A percentile compares a stretch with the other conserved stretches of the same genome.
Evolutionary conservation across 108 stramenopile species (phyloP).

Genomic region (Epithemia pelagica): DNA sequence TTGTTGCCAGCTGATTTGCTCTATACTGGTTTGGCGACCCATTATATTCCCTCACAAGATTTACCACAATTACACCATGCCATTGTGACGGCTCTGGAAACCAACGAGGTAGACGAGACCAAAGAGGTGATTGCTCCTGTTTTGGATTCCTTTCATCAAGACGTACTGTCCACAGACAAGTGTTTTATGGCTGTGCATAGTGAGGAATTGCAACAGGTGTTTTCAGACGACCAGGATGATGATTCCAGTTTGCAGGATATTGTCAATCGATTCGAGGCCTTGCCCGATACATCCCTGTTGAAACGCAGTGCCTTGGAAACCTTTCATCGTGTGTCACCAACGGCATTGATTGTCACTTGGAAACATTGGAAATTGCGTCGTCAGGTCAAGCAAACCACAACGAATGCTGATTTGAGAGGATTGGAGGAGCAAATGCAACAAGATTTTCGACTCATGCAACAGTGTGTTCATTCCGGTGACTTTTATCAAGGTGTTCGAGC

Average conservation of each 20-base stretch:
- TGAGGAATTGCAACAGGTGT: conserved; percentile 35
- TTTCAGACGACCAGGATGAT: not conserved
- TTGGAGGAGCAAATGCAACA: conserved; percentile 64
- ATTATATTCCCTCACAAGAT: conserved; percentile 74
- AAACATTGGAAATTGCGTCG: conserved; percentile 54
- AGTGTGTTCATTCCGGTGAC: conserved; percentile 59
- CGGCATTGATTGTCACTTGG: conserved; percentile 64
- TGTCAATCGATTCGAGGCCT: conserved; percentile 29
- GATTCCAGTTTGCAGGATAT: conserved; percentile 9
- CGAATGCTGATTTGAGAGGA: conserved; percentile 22
- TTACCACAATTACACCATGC: conserved; percentile 48
- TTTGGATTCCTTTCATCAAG: conserved; percentile 35
- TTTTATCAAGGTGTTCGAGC: conserved; percentile 97
- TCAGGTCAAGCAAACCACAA: not conserved
- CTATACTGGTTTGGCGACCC: conserved; percentile 90
- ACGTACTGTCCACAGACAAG: conserved; percentile 14
- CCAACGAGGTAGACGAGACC: conserved; percentile 10
- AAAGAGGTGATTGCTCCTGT: conserved; percentile 21
- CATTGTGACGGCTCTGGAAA: conserved; percentile 25
- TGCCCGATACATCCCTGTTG: conserved; percentile 34
- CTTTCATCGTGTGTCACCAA: conserved; percentile 74
- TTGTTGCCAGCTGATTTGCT: conserved; percentile 77
- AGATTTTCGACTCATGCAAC: conserved; percentile 79
- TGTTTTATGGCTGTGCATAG: conserved; percentile 29
- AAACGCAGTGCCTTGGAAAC: conserved; percentile 43